Conservation (phyloP, 805 yeast species). For the Suhomyces emberorum region DNA sequence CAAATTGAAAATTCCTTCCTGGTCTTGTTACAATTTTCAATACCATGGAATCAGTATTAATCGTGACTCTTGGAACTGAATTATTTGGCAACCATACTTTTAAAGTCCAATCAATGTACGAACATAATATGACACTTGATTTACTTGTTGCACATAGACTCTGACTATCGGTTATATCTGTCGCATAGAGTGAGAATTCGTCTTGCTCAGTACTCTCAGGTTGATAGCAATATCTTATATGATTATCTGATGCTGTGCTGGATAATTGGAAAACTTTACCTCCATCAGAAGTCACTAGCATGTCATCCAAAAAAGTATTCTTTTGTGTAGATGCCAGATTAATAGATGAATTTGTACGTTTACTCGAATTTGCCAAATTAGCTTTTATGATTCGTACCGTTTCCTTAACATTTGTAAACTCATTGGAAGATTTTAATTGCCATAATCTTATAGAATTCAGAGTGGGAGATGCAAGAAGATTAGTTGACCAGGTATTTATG, state of each 20-base stretch:
- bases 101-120: conserved; percentile 23
- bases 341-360: background rate
- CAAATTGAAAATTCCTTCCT: conserved; percentile 19
- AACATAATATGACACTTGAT: conserved; percentile 11
- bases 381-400: conserved; percentile 7
- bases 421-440: conserved; percentile 8
- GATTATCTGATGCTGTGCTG: conserved; percentile 13
- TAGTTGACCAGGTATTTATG: conserved; percentile 34
- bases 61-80: conserved; percentile 12
- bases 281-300: conserved; percentile 17
- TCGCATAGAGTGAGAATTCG: conserved; percentile 2
- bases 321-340: background rate
- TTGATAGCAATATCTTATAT: conserved; percentile 10
- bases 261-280: conserved; percentile 18
- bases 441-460: conserved; percentile 14
- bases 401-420: conserved; percentile 8
- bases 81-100: conserved; percentile 16
- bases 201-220: conserved; percentile 4
- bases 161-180: conserved; percentile 5
- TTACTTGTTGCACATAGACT: conserved; percentile 2
- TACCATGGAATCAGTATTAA: conserved; percentile 20
- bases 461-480: conserved; percentile 28
- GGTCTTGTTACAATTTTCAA: conserved; percentile 19
- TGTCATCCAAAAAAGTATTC: conserved; percentile 16
- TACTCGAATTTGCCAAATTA: conserved; percentile 2